Percentiles rank a stretch among this genome's conserved stretches.
Conservation (phyloP, 179 eudicot species). For the Carnegiea gigantea region DNA sequence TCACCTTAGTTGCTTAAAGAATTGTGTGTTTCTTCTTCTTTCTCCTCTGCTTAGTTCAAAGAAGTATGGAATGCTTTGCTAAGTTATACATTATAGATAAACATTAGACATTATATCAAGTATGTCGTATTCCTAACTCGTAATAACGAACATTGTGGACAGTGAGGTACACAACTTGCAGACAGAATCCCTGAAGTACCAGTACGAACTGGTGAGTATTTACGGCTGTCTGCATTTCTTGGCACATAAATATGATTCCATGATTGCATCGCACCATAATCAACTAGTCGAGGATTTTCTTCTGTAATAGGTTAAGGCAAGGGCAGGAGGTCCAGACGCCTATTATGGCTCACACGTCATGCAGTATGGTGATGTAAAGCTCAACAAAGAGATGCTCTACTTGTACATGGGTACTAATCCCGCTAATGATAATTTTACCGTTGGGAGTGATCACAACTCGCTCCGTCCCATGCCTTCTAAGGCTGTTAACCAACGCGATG, state of each 20-base stretch:
- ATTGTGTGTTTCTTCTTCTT: neutral
- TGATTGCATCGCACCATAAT: neutral
- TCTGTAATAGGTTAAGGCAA: conserved; percentile 59
- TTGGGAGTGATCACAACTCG: conserved; percentile 39
- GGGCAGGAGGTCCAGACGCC: conserved; percentile 57
- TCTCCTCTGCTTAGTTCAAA: no score
- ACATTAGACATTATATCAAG: no score
- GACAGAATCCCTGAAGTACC: conserved; percentile 65
- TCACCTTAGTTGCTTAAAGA: neutral
- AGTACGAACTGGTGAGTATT: conserved; percentile 66
- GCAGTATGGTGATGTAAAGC: conserved; percentile 70
- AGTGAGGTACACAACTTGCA: conserved; percentile 67
- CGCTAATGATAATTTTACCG: conserved; percentile 72
- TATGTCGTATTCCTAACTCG: neutral
- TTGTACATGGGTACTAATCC: conserved; percentile 77
- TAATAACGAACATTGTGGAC: conserved; percentile 23
- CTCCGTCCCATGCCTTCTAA: conserved; percentile 40
- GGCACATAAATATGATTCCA: neutral
- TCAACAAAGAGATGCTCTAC: conserved; percentile 48
- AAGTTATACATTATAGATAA: no score
- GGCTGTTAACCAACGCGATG: conserved; percentile 86
- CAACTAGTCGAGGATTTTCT: neutral
- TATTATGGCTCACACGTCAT: conserved; percentile 81
- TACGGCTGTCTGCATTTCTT: neutral
- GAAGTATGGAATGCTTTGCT: no score